phyloP scores from a whole-genome alignment of 1,284 basidiomycete genomes.

The Ganoderma boninense region DNA sequence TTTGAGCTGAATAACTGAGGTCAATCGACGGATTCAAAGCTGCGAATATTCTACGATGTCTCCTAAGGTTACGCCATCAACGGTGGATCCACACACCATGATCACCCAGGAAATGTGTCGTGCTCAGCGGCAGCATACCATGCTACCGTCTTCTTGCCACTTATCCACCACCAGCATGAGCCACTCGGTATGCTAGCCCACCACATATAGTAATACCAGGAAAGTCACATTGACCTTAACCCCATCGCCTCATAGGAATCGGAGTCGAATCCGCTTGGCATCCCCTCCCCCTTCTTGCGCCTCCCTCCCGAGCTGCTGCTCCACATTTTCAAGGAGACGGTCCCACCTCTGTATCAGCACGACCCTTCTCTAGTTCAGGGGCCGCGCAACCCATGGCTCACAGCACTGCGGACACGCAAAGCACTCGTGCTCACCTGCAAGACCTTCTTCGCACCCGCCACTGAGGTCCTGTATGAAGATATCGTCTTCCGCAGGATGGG shows the following conservation, averaged over 20 bases:
- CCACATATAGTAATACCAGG: background rate
- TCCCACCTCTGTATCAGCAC: conserved; percentile 16
- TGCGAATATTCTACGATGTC: background rate
- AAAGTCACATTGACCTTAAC: background rate
- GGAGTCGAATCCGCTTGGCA: background rate
- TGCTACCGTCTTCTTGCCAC: background rate
- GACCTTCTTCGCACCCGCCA: conserved; percentile 18
- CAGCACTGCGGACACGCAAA: conserved; percentile 18
- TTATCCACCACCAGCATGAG: background rate
- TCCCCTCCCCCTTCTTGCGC: background rate
- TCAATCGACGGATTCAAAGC: background rate
- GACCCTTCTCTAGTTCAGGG: conserved; percentile 17
- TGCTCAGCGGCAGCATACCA: background rate
- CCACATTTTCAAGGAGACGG: conserved; percentile 16
- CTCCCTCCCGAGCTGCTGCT: conserved; percentile 22
- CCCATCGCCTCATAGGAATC: background rate
- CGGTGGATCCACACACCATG: conserved; percentile 8
- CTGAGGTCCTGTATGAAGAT: conserved; percentile 22
- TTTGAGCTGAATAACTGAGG: too few relatives aligned
- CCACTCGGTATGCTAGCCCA: background rate
- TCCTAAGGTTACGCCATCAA: background rate
- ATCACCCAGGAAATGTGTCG: conserved; percentile 19
- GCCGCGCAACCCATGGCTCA: conserved; percentile 14
- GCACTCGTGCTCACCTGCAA: conserved; percentile 23
- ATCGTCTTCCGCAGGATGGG: conserved; percentile 29